phyloP scores from a whole-genome alignment of 2,329 filamentous ascomycete genomes.

The Arthroderma uncinatum region DNA sequence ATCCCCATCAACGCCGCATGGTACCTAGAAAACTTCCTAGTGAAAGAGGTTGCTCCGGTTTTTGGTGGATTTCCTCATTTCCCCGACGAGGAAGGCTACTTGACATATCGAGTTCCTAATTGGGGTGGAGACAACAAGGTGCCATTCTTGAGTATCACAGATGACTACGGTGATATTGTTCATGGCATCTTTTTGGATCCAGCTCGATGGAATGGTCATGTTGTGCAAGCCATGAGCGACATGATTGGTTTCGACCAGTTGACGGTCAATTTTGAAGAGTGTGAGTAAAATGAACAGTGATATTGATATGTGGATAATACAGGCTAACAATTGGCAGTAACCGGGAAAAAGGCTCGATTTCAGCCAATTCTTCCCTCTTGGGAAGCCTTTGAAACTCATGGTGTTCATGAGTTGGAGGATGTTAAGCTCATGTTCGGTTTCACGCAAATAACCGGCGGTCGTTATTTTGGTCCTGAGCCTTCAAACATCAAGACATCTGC shows the following conservation, averaged over 20 bases:
- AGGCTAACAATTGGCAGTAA: no score
- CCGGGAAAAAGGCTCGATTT: constrained; percentile 25
- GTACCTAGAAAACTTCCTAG: constrained; percentile 37
- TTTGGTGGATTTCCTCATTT: constrained; percentile 35
- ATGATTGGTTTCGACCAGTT: constrained; percentile 11
- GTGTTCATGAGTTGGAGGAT: constrained; percentile 25
- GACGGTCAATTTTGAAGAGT: neutral
- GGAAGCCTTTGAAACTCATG: constrained; percentile 26
- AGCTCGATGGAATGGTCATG: constrained; percentile 26
- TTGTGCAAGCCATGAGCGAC: constrained; percentile 32
- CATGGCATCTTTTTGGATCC: constrained; percentile 37
- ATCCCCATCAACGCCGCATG: constrained; percentile 31
- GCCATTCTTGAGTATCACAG: constrained; percentile 31
- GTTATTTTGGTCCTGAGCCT: neutral
- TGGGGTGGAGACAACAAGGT: constrained; percentile 34
- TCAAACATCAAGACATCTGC: neutral
- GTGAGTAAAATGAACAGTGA: no score
- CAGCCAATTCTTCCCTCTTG: constrained; percentile 23
- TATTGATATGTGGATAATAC: no score
- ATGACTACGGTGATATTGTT: constrained; percentile 39
- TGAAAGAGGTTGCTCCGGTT: constrained; percentile 24
- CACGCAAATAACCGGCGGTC: constrained; percentile 23
- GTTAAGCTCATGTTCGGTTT: constrained; percentile 31
- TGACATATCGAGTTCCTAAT: constrained; percentile 28
- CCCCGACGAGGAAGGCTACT: constrained; percentile 27